Conservation (phyloP, 2,329 filamentous ascomycete genomes). For the Fusarium lyarnte region DNA sequence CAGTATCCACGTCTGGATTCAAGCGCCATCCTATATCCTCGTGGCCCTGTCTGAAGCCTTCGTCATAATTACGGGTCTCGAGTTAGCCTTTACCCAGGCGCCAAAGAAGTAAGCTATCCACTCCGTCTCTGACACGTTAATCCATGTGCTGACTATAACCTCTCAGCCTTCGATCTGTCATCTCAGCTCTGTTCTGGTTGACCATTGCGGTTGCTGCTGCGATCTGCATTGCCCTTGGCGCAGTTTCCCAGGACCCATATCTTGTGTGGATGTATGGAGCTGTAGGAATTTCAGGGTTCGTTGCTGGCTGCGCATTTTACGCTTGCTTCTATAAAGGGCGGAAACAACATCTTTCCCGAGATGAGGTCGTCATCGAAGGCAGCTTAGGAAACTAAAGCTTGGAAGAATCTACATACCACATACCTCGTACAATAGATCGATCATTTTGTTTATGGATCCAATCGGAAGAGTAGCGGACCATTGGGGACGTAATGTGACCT, state of each 20-base stretch:
- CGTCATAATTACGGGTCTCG: constrained; percentile 1
- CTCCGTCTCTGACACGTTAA: background rate
- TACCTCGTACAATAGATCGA: too few species aligned
- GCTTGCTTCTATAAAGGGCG: background rate
- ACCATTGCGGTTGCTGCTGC: background rate
- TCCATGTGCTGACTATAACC: background rate
- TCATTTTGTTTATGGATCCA: too few species aligned
- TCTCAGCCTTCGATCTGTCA: background rate
- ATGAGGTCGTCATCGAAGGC: background rate
- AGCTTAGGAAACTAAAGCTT: background rate
- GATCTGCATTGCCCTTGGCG: background rate
- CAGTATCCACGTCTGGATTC: constrained; percentile 4
- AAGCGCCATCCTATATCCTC: background rate
- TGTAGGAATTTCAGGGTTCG: background rate
- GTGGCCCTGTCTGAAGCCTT: background rate
- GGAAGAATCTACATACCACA: background rate
- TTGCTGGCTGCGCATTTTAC: constrained; percentile 1
- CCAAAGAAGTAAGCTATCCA: background rate
- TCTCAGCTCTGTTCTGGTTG: constrained; percentile 5
- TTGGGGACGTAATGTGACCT: too few species aligned
- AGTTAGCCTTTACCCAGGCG: background rate
- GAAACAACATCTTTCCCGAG: background rate
- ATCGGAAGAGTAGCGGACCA: too few species aligned
- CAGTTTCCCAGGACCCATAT: background rate
- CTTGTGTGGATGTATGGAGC: constrained; percentile 9